Conservation (phyloP, 2,329 filamentous ascomycete genomes). For the Cladosporium sp. region DNA sequence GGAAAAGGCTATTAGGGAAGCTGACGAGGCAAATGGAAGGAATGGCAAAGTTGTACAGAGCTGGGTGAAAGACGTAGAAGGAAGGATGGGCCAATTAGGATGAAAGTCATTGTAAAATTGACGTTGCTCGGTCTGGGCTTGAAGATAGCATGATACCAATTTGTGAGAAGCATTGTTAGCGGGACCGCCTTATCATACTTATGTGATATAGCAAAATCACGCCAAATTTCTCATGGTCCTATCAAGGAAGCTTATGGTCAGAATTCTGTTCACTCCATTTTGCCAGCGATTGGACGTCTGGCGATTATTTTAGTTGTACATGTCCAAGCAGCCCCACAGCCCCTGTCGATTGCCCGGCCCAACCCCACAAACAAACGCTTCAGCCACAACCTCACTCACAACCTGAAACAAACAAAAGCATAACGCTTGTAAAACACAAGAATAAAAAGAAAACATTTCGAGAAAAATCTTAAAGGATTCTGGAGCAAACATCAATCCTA, state of each 20-base stretch:
- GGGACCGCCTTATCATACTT: no score
- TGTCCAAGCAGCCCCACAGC: no score
- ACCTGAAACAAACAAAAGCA: neutral
- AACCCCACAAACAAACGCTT: slow-evolving; percentile 9
- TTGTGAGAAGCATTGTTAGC: neutral
- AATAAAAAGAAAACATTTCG: neutral
- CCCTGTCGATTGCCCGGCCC: no score
- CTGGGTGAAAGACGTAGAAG: slow-evolving; percentile 86
- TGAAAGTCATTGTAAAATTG: neutral
- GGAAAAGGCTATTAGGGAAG: slow-evolving; percentile 67
- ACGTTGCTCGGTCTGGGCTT: neutral
- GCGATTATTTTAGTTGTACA: no score
- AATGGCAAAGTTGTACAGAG: slow-evolving; percentile 83
- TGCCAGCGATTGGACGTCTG: no score
- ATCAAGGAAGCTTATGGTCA: no score
- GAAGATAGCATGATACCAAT: slow-evolving; percentile 3
- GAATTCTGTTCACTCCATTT: no score
- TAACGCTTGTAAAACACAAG: neutral
- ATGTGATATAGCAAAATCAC: no score
- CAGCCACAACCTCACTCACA: neutral
- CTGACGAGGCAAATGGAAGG: slow-evolving; percentile 64
- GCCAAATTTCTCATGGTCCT: no score
- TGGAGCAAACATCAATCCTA: neutral
- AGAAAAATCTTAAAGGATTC: neutral
- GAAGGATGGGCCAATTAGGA: slow-evolving; percentile 19